Base-by-base conservation (phyloP, 2,329 filamentous ascomycete species). In the Colletotrichum cuscutae region DNA sequence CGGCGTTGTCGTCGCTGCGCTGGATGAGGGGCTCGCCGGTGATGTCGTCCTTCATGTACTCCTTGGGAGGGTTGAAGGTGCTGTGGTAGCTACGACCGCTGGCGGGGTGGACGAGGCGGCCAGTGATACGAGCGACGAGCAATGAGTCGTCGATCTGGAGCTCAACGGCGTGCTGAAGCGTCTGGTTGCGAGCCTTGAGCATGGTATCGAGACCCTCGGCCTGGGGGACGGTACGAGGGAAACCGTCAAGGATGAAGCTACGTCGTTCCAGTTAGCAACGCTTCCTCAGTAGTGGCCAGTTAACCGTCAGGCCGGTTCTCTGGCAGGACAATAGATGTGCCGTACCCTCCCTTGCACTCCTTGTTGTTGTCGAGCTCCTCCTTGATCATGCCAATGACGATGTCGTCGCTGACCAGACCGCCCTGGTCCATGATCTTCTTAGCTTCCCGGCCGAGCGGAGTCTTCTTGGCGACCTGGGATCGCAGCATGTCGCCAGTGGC, bases 361-460 rank as follows among this genome's bases (percentile, higher is more conserved):
- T 90, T 86, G 88, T 99, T 99, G 86, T 89, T 93, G 80, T 97
- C 94, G 64, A 99, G 90, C 89, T 99, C 96, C 83, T 93, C 94
- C 91, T 97, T 96, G 88, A 99, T 99, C 97, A 99, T 99, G 85
- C 96, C 95, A 84, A 99, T 94, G 90, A 99, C 96, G 82, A 99
- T 99, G 82, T 98, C 96, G 85, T 99, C 97, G 84, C 95, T 97
- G 83, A 99, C 97, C 72, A 99, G 91, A 78, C 96, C 96, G 79
- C 97, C 97, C 83, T 96, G 93, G 82, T 99, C 97, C 97, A 99
- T 99, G 85, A 99, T 99, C 92, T 98, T 98, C 92, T 99, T 99
- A 77, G 97, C 97, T 88, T 98, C 95, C 82, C 94, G 91, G 78
- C 97, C 97, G 76, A 99, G 91, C 73, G 94, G 86, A 71, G 97